Base-by-base conservation (phyloP, 495 filamentous ascomycete genomes). In the Penicillium macrosclerotiorum region DNA sequence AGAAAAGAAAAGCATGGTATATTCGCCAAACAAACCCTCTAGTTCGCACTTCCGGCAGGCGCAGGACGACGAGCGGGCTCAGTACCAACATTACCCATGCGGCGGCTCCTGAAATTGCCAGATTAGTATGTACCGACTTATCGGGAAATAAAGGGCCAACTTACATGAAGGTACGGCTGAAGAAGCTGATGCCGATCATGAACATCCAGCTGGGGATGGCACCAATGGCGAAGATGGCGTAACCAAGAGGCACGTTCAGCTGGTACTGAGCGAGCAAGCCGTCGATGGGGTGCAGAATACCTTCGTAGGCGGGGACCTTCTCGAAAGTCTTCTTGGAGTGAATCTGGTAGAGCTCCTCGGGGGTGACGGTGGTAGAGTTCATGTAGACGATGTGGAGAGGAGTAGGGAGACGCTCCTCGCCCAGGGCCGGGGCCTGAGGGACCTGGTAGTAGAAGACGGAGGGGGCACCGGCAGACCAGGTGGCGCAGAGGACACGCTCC, bases 161-260 rank as follows among this genome's bases (percentile, higher is more conserved):
- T 84, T 74, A 96, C 93, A 96, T 95, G 62, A 96, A 74, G 29
- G 74, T 78, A 55, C 90, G 78, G 74, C 84, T 93, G 49, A 90
- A 60, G 54, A 96, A 81, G 47, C 84, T 88, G 52, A 97, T 80
- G 25, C 76, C 62, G 51, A 97, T 78, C 93, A 96, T 83, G 55
- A 89, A 79, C 39, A 71, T 63, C 87, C 87, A 95, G 52, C 72
- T 81, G 4, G 83, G 83, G 26, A 85, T 64, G 61, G 71, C 60
- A 9, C 72, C 59, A 47, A 85, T 73, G 16, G 43, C 74, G 47
- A 65, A 84, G 43, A 93, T 71, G 40, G 82, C 50, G 59, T 89
- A 94, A 14, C 83, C 91, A 12, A 89, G 36, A 8, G 85, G 81
- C 23, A 83, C 67, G 12, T 76, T 68, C 41, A 95, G 57, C 27